Base-by-base conservation (phyloP, 2,329 filamentous ascomycete species). In the Paecilomyces sp. region DNA sequence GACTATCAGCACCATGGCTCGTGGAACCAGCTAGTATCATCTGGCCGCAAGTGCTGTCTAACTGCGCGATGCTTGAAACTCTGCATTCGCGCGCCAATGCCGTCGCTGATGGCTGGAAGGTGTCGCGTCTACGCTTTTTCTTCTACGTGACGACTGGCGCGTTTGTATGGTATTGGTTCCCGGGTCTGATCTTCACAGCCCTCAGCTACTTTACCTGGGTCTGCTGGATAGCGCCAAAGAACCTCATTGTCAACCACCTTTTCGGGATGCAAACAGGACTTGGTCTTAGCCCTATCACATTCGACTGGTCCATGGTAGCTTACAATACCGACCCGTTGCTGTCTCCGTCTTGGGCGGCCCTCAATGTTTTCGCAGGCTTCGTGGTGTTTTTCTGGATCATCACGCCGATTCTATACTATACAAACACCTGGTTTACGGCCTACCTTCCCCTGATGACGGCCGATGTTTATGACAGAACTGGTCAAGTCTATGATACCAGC, bases 381-480 rank as follows among this genome's bases (percentile, higher is more conserved):
- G 67, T 64, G 2, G 56, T 62, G 34, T 69, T 68, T 51, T 68
- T 69, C 59, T 67, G 68, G 58, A 63, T 67, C 15, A 66, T 75
- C 6, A 67, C 70, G 0, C 71, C 72, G 0, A 70, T 64, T 1
- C 63, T 76, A 2, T 75, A 73, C 58, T 76, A 75, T 61, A 72
- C 85, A 22, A 87, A 85, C 51, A 79, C 82, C 62, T 76, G 73
- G 72, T 70, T 62, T 61, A 74, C 83, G 30, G 80, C 83, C 62
- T 86, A 85, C 69, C 77, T 88, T 56, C 83, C 85, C 1, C 80
- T 88, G 25, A 80, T 83, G 66, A 83, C 80, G 47, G 79, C 79
- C 13, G 78, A 82, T 61, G 82, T 81, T 4, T 87, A 82, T 67
- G 85, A 87, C 72, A 86, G 87, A 64, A 85, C 79, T 0, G 85